Base-by-base conservation (phyloP, 2,329 filamentous ascomycete genomes). In the Eutypa lata region DNA sequence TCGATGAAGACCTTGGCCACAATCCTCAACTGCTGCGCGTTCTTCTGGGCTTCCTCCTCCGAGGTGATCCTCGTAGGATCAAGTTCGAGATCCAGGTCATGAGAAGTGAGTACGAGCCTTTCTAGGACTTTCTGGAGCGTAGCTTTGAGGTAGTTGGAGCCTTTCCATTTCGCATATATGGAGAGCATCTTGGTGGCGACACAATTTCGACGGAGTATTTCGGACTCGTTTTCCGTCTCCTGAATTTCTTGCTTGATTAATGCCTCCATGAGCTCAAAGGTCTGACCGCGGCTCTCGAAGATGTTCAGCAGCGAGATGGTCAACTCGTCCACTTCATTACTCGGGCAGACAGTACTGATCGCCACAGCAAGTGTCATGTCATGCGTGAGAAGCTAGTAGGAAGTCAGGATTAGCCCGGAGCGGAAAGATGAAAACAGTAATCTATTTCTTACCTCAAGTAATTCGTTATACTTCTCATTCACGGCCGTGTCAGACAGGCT, bases 121-220 rank as follows among this genome's bases (percentile, higher is more conserved):
- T 88, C 84, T 2, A 89, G 69, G 2, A 88, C 83, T 61, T 86
- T 86, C 58, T 87, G 83, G 10, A 89, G 72, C 1, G 86, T 88
- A 14, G 76, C 73, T 59, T 81, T 82, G 35, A 89, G 75, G 62
- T 89, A 89, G 3, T 76, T 67, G 16, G 78, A 73, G 13, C 86
- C 86, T 68, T 88, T 88, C 86, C 86, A 89, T 62, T 86, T 88
- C 5, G 84, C 85, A 60, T 87, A 89, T 7, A 88, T 77, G 1
- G 86, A 87, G 2, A 89, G 75, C 79, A 88, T 86, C 65, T 88
- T 89, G 2, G 86, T 88, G n/a, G 84, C 82, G 1, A 89, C 85
- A 58, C 84, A 88, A 31, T 86, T 86, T 48, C 84, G 76, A n/a
- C 86, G 78, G 11, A 89, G 69, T 21, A 89, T 75, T 61, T 89